Evolutionary conservation across 805 yeast species (phyloP), one percentile per base, ranked within the genome.

Genomic region (Myxozyma mucilagina): DNA sequence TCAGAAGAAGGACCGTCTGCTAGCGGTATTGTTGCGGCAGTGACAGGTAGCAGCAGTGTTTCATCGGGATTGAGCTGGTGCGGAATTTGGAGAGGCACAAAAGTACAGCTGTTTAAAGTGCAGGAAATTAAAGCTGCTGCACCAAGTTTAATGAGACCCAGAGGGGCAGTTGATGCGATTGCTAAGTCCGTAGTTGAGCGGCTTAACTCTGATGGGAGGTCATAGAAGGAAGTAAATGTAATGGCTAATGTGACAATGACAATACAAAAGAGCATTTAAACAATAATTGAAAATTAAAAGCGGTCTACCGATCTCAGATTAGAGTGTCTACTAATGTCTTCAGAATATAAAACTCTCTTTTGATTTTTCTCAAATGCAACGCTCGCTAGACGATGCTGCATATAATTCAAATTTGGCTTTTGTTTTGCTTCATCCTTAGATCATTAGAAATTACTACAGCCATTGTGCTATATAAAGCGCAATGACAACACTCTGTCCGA

Each of bases 41-140:
- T 47, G 18, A 32, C 60, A 20, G 56, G 56, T 18, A 38, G 43
- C 1, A 54, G 53, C 14, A 48, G 47, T 1, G 51, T 11, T 6
- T 7, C 39, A 4, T 48, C 56, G 39, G 55, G 52, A 1, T 42
- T 42, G 38, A 49, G 36, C 36, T 51, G 57, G 38, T 44, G 59
- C 45, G 64, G 60, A 2, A 44, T 61, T 14, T 64, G 70, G 63
- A 52, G 48, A 34, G 56, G 57, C 50, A 54, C 56, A 2, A 65
- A 73, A 16, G 73, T 86, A 16, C 76, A 70, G 64, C 75, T 86
- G 50, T 86, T 87, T 71, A 76, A 75, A 43, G 75, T 85, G 9
- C 77, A 74, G 61, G 76, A 73, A 49, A 72, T 73, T 4, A 73
- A 71, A n/a, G 73, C 73, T 36, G 76, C 72, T 43, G 79, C 75